Evolutionary conservation across 352 stramenopile genomes (phyloP).

Genomic region (Aphanomyces invadans): DNA sequence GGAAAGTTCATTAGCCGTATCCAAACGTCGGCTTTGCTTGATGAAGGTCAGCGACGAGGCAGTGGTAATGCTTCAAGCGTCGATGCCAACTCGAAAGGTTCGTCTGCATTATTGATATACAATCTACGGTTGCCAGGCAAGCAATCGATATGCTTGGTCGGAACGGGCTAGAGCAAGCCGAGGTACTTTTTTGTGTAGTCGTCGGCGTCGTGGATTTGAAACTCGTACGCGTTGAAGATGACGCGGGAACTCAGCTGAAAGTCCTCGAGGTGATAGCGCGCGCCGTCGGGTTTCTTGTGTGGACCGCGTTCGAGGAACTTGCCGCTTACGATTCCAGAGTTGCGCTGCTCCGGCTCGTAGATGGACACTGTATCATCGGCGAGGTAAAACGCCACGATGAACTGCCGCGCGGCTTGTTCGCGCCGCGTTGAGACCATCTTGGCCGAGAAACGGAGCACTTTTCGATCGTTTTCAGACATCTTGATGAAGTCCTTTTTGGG

Average conservation of each 20-base stretch:
- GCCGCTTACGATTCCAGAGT: constrained; percentile 71
- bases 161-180: background rate
- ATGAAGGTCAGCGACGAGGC: too few relatives aligned
- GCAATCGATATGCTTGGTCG: background rate
- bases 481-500: constrained; percentile 76
- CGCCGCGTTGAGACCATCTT: constrained; percentile 66
- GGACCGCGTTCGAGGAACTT: constrained; percentile 77
- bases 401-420: constrained; percentile 65
- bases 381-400: constrained; percentile 79
- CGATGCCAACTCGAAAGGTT: too few relatives aligned
- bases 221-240: constrained; percentile 57
- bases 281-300: constrained; percentile 56
- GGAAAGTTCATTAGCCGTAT: too few relatives aligned
- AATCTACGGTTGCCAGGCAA: background rate
- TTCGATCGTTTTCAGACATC: constrained; percentile 67
- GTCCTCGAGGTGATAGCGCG: constrained; percentile 48
- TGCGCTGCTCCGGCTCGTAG: constrained; percentile 69
- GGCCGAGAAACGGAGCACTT: constrained; percentile 62
- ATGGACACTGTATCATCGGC: constrained; percentile 68
- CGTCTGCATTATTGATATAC: background rate
- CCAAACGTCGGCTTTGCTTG: too few relatives aligned
- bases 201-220: constrained; percentile 69
- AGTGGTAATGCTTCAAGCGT: too few relatives aligned
- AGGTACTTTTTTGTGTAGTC: constrained; percentile 82
- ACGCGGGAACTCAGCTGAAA: constrained; percentile 53